Base-by-base conservation (phyloP, 495 filamentous ascomycete species). In the Penicillium ochrochloron region DNA sequence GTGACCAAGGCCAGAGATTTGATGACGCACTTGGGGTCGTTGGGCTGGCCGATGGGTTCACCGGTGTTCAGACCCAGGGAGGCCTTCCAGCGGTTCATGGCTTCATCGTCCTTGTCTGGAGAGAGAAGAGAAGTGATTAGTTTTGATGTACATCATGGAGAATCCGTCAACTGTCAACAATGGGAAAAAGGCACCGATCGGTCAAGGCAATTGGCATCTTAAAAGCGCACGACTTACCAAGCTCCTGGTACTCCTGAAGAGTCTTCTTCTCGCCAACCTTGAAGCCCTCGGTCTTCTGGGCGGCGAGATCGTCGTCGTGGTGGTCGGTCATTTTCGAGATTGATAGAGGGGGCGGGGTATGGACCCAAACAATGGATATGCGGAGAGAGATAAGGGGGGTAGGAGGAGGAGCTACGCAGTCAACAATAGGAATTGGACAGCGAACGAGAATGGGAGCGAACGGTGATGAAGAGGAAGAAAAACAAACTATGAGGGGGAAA, bases 181-280 rank as follows among this genome's bases (percentile, higher is more conserved):
- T 41, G 70, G 25, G 25, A 27, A 55, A 65, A 59, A 19, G 34
- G 48, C n/a, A 27, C 39, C 19, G 59, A n/a, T 61, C 37, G 33
- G 12, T 17, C 27, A 37, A 25, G 33, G 9, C 29, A 60, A 48
- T 60, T 29, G 33, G 19, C 7, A 8, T 15, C 11, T 21, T 7
- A 35, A 34, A 17, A 25, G 19, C 2, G 1, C 7, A 55, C 19
- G 14, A 44, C 91, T 74, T 82, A 97, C 95, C 95, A 76, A 99
- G 88, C 71, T 97, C 80, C 63, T 90, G 80, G 78, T 97, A 97
- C 77, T 97, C 92, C 60, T 92, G 89, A 67, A 99, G 84, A 63
- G 92, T 94, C 86, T 97, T 97, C 88, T 97, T 97, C 86, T 97
- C 92, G 67, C 93, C 93, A 67, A 97, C 89, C 85, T 95, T 97